A percentile compares a stretch with the other conserved stretches of the same genome.
Evolutionary conservation across 192 early-diverging fungal genomes (phyloP).

Genomic region (Backusella sp.): DNA sequence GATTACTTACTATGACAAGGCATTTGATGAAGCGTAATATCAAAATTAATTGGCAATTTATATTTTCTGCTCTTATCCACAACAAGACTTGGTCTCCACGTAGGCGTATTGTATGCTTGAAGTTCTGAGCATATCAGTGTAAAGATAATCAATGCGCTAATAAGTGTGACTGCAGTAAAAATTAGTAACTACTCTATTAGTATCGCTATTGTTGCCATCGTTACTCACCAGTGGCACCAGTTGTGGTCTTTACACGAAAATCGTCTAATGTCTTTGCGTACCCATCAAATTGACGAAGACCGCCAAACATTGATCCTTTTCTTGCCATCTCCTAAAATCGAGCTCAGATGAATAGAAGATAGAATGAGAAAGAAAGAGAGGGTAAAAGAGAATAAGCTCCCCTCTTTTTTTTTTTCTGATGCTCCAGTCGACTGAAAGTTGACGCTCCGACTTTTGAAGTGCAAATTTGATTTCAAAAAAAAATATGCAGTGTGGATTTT

Average conservation of each 20-base stretch:
- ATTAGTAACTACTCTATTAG: background rate
- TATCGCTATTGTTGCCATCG: background rate
- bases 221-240: slow-evolving; percentile 63
- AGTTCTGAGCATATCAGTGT: slow-evolving; percentile 82
- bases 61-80: slow-evolving; percentile 87
- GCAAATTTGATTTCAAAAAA: background rate
- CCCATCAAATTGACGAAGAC: slow-evolving; percentile 71
- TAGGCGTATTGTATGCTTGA: slow-evolving; percentile 68
- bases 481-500: background rate
- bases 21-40: slow-evolving; percentile 89
- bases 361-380: background rate
- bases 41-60: slow-evolving; percentile 85
- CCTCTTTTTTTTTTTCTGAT: background rate
- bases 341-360: background rate
- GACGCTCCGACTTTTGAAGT: background rate
- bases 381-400: background rate
- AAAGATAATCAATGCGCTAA: slow-evolving; percentile 68
- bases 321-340: slow-evolving; percentile 37
- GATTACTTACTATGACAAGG: slow-evolving; percentile 74
- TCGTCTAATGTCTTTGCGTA: slow-evolving; percentile 98
- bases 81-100: slow-evolving; percentile 69
- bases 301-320: slow-evolving; percentile 42
- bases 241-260: slow-evolving; percentile 81
- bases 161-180: slow-evolving; percentile 66
- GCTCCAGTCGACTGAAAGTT: background rate